Conservation (phyloP, 2,329 filamentous ascomycete genomes). For the Colletotrichum kahawae region DNA sequence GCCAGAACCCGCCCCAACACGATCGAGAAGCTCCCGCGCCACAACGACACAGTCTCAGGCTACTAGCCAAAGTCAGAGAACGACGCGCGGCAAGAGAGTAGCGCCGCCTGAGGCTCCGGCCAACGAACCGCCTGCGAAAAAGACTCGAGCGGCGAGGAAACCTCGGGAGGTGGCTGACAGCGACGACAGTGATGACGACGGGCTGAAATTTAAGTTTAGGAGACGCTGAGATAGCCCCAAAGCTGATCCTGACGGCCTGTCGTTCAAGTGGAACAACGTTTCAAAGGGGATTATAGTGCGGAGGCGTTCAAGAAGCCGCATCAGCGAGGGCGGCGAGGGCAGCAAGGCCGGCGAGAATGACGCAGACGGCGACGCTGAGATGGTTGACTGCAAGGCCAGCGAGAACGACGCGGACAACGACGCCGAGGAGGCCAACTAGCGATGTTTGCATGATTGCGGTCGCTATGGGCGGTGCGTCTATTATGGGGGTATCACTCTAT, state of each 20-base stretch:
- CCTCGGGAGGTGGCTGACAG: conserved; percentile 40
- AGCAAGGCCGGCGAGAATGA: not conserved
- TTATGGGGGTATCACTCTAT: conserved; percentile 37
- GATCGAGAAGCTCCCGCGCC: not conserved
- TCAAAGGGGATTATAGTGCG: not conserved
- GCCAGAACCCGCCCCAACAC: not conserved
- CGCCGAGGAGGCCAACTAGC: not conserved
- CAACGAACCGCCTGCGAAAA: conserved; percentile 35
- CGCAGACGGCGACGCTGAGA: not conserved
- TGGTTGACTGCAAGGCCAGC: not conserved
- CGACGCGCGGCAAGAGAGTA: conserved; percentile 36
- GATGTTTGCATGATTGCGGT: not conserved
- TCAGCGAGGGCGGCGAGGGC: not conserved
- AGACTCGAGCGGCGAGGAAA: conserved; percentile 37
- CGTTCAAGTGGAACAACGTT: not conserved
- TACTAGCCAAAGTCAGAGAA: conserved; percentile 29
- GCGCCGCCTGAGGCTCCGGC: conserved; percentile 33
- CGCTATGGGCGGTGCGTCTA: conserved; percentile 18
- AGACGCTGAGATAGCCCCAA: conserved; percentile 38
- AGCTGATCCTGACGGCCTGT: not conserved
- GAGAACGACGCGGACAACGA: not conserved
- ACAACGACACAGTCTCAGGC: conserved; percentile 33
- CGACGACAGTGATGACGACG: conserved; percentile 62
- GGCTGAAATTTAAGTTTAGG: conserved; percentile 61
- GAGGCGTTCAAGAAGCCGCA: not conserved